These are phyloP conservation scores for Falciphora oryzae DNA, from an alignment of 2,329 filamentous ascomycete species.

Conservation along the genomic window DNA sequence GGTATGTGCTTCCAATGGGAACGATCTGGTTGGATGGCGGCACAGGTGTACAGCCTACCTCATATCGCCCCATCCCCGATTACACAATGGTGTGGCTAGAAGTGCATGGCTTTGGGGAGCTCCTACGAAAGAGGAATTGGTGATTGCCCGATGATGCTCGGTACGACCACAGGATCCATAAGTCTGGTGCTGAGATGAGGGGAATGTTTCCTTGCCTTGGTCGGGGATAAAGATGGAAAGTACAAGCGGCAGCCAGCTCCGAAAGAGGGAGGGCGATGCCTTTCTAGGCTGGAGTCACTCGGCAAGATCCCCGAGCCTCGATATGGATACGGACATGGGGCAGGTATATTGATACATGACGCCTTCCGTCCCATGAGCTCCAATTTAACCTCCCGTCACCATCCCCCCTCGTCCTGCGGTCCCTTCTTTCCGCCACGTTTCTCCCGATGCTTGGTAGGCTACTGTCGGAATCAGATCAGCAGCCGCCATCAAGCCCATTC, in stretches of 20 bases:
- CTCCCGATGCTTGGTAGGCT: background rate
- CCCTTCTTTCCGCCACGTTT: no score
- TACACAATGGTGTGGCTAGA: background rate
- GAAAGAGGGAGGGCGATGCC: no score
- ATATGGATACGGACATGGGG: background rate
- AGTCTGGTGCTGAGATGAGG: background rate
- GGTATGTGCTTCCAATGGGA: background rate
- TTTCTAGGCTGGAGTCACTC: background rate
- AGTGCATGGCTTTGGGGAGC: background rate
- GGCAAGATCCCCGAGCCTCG: background rate
- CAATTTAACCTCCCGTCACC: no score
- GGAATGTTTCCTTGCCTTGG: no score
- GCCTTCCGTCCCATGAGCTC: no score
- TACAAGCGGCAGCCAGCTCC: no score
- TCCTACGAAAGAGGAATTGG: background rate
- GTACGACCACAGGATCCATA: background rate
- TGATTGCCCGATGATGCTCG: background rate
- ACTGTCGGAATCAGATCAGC: background rate
- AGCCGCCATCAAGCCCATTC: background rate
- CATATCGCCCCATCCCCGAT: background rate
- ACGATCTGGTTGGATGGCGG: background rate
- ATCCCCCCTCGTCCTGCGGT: background rate
- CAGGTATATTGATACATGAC: no score
- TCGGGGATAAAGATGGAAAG: no score
- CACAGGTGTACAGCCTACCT: no score